Evolutionary conservation across 2,329 filamentous ascomycete genomes (phyloP).

Genomic region (Trichoderma hamatum): DNA sequence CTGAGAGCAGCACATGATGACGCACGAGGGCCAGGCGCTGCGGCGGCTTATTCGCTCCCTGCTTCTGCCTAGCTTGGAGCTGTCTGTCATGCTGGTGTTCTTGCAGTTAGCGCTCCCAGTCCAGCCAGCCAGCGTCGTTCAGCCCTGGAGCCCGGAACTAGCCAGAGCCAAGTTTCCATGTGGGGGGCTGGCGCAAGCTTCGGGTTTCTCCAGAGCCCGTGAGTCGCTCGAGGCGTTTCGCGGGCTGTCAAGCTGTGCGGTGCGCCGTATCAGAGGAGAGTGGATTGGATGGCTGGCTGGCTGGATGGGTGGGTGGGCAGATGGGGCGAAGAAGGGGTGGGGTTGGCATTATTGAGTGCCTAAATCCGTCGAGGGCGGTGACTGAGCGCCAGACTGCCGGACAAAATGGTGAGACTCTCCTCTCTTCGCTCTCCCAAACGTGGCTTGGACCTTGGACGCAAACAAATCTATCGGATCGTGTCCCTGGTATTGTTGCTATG

Average conservation of each 20-base stretch:
- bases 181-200: constrained; percentile 16
- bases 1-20: constrained; percentile 24
- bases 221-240: constrained; percentile 10
- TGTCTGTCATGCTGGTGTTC: constrained; percentile 21
- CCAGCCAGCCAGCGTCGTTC: not conserved
- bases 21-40: constrained; percentile 4
- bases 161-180: not conserved
- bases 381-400: not conserved
- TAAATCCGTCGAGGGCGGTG: constrained; percentile 1
- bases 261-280: not conserved
- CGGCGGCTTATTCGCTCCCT: constrained; percentile 21
- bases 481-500: not conserved
- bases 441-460: not conserved
- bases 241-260: not conserved
- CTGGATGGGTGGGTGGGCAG: not conserved
- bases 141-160: constrained; percentile 11
- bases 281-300: not conserved
- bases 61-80: constrained; percentile 17
- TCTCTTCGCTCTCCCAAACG: not conserved
- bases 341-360: not conserved
- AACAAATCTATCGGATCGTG: not conserved
- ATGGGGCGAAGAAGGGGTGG: not conserved
- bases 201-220: constrained; percentile 24
- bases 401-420: not conserved
- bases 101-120: not conserved